Conservation (phyloP, 176 grass and related monocot genomes). For the Puya raimondii region DNA sequence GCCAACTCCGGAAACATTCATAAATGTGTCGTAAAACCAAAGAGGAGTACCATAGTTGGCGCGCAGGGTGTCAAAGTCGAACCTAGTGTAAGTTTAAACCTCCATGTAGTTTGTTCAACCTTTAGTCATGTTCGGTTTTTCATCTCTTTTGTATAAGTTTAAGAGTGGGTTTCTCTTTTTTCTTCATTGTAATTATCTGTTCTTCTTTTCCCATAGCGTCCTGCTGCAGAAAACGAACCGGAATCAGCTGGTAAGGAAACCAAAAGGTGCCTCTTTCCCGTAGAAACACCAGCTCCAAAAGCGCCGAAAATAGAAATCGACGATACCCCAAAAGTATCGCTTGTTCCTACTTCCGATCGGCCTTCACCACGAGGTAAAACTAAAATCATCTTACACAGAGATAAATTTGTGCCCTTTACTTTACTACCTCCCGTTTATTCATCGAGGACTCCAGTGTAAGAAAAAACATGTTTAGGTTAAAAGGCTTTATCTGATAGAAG, state of each 20-base stretch:
- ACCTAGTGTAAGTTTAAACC: no score
- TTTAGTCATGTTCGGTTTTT: background rate
- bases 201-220: background rate
- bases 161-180: background rate
- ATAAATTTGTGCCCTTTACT: no score
- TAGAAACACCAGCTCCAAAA: background rate
- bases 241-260: background rate
- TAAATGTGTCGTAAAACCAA: conserved; percentile 6
- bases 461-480: no score
- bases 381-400: background rate
- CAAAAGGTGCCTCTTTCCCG: background rate
- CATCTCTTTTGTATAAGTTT: background rate
- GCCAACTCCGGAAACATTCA: conserved; percentile 2
- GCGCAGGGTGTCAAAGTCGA: no score
- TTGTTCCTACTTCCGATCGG: background rate
- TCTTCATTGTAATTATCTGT: background rate
- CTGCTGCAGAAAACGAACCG: background rate
- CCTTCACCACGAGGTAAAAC: background rate
- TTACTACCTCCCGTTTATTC: no score
- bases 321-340: background rate
- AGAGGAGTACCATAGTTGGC: background rate
- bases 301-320: background rate
- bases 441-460: no score
- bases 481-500: no score
- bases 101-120: background rate